Conservation (phyloP, 768 basidiomycete species). For the Russula foetens region DNA sequence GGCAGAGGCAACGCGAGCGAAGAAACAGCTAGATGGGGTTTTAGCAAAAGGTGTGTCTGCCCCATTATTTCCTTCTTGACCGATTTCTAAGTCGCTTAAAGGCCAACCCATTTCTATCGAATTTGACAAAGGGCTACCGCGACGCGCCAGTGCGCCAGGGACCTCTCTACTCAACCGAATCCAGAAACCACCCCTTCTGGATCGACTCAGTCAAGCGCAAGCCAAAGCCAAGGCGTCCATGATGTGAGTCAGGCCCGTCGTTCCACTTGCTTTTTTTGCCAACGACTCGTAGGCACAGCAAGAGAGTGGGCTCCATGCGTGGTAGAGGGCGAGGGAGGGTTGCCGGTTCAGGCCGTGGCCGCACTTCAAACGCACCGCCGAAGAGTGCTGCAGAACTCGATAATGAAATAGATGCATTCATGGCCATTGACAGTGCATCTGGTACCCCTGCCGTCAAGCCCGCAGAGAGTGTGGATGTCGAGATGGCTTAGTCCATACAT, state of each 20-base stretch:
- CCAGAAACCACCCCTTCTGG: conserved; percentile 61
- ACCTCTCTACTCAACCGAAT: conserved; percentile 66
- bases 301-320: neutral
- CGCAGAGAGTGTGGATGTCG: conserved; percentile 5
- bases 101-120: conserved; percentile 73
- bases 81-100: conserved; percentile 25
- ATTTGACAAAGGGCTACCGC: conserved; percentile 38
- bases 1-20: conserved; percentile 73
- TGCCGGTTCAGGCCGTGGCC: conserved; percentile 26
- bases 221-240: conserved; percentile 13
- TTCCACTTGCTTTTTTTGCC: too few species aligned
- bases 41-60: conserved; percentile 67
- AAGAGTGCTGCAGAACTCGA: conserved; percentile 82
- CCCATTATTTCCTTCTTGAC: conserved; percentile 2
- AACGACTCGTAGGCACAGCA: conserved; percentile 4
- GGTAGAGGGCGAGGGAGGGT: conserved; percentile 27
- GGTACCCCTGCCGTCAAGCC: neutral
- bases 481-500: conserved; percentile 6
- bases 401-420: conserved; percentile 80
- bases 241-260: conserved; percentile 1
- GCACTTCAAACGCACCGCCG: conserved; percentile 24
- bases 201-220: conserved; percentile 51
- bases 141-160: conserved; percentile 36
- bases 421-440: conserved; percentile 43
- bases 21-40: conserved; percentile 79